Evolutionary conservation across 768 basidiomycete genomes (phyloP).

Genomic region (Hericium alpestre): DNA sequence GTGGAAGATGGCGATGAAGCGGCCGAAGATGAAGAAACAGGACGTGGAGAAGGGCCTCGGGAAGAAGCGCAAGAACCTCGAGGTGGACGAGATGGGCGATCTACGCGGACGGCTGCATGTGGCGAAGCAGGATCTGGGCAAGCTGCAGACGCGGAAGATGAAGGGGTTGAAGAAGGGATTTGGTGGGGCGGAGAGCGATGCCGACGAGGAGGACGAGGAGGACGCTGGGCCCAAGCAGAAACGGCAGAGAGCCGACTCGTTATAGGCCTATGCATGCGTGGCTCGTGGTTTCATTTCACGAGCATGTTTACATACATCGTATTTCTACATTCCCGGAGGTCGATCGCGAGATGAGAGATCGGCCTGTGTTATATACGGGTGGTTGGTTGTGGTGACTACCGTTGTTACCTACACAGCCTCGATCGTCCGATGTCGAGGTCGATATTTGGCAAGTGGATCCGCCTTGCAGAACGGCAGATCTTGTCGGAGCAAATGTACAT

Average conservation of each 20-base stretch:
- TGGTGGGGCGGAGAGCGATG: slow-evolving; percentile 10
- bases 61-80: slow-evolving; percentile 90
- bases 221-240: slow-evolving; percentile 14
- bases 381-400: too few relatives aligned
- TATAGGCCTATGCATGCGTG: not conserved
- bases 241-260: slow-evolving; percentile 4
- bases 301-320: too few relatives aligned
- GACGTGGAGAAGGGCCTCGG: slow-evolving; percentile 80
- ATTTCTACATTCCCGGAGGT: too few relatives aligned
- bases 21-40: slow-evolving; percentile 81
- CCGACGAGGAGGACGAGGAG: slow-evolving; percentile 10
- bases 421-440: too few relatives aligned
- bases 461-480: too few relatives aligned
- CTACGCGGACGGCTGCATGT: slow-evolving; percentile 84
- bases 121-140: slow-evolving; percentile 77
- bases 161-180: slow-evolving; percentile 63
- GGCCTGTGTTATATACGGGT: too few relatives aligned
- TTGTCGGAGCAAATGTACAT: too few relatives aligned
- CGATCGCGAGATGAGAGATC: too few relatives aligned
- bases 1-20: slow-evolving; percentile 69
- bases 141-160: slow-evolving; percentile 91
- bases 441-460: too few relatives aligned
- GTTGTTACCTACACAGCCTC: too few relatives aligned
- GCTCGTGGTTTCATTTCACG: not conserved
- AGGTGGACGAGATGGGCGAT: slow-evolving; percentile 98